Base-by-base conservation (phyloP, 495 filamentous ascomycete genomes). In the Aspergillus hancockii region DNA sequence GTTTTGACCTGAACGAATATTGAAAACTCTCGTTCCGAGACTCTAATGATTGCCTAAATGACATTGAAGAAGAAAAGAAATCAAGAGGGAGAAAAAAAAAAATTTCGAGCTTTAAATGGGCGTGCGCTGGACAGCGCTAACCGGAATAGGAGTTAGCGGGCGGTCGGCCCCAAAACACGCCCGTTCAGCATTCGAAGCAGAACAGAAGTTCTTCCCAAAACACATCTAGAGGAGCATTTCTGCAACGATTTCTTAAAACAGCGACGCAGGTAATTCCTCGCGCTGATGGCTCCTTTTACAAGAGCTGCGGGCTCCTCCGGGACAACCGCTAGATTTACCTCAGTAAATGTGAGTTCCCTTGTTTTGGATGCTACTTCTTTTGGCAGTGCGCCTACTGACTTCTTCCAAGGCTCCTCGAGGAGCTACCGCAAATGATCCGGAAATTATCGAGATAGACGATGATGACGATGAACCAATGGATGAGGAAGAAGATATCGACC, bases 41-140 rank as follows among this genome's bases (percentile, higher is more conserved):
- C 94, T 98, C 94, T 98, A 98, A 93, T 92, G 91, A 91, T 83
- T 86, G 90, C 88, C 92, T 94, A 88, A 77, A 81, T 83, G 88
- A 94, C 89, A 95, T 93, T 91, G 78, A 73, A 76, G 77, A 81
- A 80, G 75, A 84, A 83, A 78, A 81, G 76, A 73, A 71, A 75
- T 75, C 75, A 63, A 70, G 67, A 74, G 83, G 80, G 70, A 79
- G 76, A 70, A 67, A 71, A 71, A 73, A 61, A 59, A 45, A 67
- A 74, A 67, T 58, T 52, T 57, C 21, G 60, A 36, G 53, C 45
- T 58, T 62, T 71, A 70, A 67, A 62, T 60, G 63, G 54, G 58
- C 53, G 58, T 52, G 60, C 30, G 47, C 19, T 59, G 55, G 56
- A 60, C 25, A 5, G 40, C 55, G 66, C 75, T 78, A 77, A 65